Base-by-base conservation (phyloP, 1,139 yeast species). In the Nematodospora anomalae region DNA sequence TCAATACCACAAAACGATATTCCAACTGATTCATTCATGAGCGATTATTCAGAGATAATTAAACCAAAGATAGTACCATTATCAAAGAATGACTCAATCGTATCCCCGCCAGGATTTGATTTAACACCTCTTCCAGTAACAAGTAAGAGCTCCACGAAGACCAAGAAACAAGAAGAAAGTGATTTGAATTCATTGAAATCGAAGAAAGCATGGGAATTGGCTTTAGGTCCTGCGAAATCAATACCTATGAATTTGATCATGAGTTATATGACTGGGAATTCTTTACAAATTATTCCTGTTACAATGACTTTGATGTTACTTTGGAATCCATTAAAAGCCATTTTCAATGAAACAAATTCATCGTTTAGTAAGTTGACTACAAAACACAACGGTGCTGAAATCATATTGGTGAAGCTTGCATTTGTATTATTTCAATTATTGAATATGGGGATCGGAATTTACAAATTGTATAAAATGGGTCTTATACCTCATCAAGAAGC, bases 261-360 rank as follows among this genome's bases (percentile, higher is more conserved):
- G 96, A 80, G 90, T 43, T 92, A 88, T 60, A 87, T 92, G 89
- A 80, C 96, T 2, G 98, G 98, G 22, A 84, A 85, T 52, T 80
- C 95, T 5, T 65, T 92, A 20, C 97, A 92, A 52, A 74, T 92
- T 46, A 89, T 92, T 42, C 94, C 97, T 4, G 83, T 92, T 38
- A 83, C 89, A 62, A 90, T 89, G 87, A 85, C 96, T 0, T 61
- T 86, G 28, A 87, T 84, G 88, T 68, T 92, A 52, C 78, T 92
- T 47, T 75, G 83, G 49, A 82, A 79, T 31, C 95, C 97, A 0
- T 51, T 87, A 28, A 82, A 79, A 51, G 87, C 95, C 23, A 80
- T 92, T 2, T 60, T 82, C 33, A 61, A 68, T 22, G 74, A 67
- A 9, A 77, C 85, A 1, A 73, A 73, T 44, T 51, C 66, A 9